A percentile compares a stretch with the other conserved stretches of the same genome.
phyloP scores from a whole-genome alignment of 805 yeast genomes.

The Pichia nakasei region DNA sequence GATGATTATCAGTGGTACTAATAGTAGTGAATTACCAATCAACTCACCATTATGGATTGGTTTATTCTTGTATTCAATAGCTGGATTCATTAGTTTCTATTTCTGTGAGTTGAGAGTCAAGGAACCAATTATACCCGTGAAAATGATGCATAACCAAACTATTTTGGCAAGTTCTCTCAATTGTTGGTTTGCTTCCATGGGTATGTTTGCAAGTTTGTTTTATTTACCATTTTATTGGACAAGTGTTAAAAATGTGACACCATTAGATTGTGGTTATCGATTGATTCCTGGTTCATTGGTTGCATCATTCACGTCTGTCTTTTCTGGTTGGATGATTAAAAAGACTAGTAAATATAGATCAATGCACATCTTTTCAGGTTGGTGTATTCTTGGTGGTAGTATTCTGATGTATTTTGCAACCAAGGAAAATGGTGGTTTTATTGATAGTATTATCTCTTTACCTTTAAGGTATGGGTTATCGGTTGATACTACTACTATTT shows the following conservation, averaged over 20 bases:
- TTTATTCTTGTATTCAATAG: conserved; percentile 4
- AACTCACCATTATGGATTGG: conserved; percentile 34
- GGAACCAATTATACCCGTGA: conserved; percentile 63
- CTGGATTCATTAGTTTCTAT: conserved; percentile 13
- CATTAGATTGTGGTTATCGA: conserved; percentile 31
- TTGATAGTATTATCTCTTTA: conserved; percentile 37
- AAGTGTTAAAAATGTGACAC: conserved; percentile 20
- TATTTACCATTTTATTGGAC: conserved; percentile 60
- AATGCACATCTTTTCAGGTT: conserved; percentile 28
- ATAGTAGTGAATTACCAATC: conserved; percentile 48
- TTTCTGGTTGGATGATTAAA: conserved; percentile 59
- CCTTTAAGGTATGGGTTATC: conserved; percentile 63
- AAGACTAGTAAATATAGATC: conserved; percentile 55
- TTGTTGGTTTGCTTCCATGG: conserved; percentile 66
- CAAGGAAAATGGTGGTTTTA: conserved; percentile 15
- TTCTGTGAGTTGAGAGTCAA: conserved; percentile 13
- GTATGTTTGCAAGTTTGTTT: conserved; percentile 51
- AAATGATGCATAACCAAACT: conserved; percentile 49
- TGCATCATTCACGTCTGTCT: conserved; percentile 57
- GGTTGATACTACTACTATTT: conserved; percentile 56
- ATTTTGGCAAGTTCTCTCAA: conserved; percentile 56
- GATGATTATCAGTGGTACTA: conserved; percentile 57
- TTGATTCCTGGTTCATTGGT: conserved; percentile 54
- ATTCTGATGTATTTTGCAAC: conserved; percentile 22
- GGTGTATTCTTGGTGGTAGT: conserved; percentile 44